Evolutionary conservation across 2,329 filamentous ascomycete species (phyloP).

Genomic region (Cryphonectria radicalis): DNA sequence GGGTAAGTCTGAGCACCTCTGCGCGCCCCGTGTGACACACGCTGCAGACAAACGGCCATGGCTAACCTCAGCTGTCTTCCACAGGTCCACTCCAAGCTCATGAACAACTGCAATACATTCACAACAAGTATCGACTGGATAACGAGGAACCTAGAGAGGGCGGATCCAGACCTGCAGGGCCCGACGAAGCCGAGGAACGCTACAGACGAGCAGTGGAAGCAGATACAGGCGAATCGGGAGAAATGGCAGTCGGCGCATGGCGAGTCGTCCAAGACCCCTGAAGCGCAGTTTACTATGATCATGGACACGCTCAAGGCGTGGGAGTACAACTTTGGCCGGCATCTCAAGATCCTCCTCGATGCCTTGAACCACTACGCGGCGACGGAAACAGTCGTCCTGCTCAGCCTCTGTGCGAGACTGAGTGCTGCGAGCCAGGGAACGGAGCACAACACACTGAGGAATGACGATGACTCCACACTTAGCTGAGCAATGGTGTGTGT

Average conservation of each 20-base stretch:
- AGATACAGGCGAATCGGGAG: constrained; percentile 56
- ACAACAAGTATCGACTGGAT: constrained; percentile 87
- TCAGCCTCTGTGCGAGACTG: constrained; percentile 83
- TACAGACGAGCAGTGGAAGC: constrained; percentile 64
- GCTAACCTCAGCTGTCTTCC: constrained; percentile 12
- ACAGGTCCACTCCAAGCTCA: constrained; percentile 95
- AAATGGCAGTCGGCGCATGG: constrained; percentile 43
- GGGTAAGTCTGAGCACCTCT: constrained; percentile 58
- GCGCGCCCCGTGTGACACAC: background rate
- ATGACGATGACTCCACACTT: constrained; percentile 56
- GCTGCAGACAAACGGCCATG: background rate
- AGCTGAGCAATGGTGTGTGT: constrained; percentile 7
- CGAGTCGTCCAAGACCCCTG: constrained; percentile 41
- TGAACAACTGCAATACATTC: constrained; percentile 94
- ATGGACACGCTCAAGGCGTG: constrained; percentile 86
- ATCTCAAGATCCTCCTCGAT: constrained; percentile 91
- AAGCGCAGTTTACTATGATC: constrained; percentile 56
- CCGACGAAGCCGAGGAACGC: constrained; percentile 61
- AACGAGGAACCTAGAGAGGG: constrained; percentile 79
- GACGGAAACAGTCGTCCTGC: constrained; percentile 91
- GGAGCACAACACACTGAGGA: constrained; percentile 62
- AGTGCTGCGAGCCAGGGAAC: constrained; percentile 81
- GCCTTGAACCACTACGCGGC: constrained; percentile 96
- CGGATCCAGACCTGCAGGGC: constrained; percentile 76
- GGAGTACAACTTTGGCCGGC: constrained; percentile 89